phyloP scores from a whole-genome alignment of 2,329 filamentous ascomycete genomes.

The Tolypocladium ophioglossoides region DNA sequence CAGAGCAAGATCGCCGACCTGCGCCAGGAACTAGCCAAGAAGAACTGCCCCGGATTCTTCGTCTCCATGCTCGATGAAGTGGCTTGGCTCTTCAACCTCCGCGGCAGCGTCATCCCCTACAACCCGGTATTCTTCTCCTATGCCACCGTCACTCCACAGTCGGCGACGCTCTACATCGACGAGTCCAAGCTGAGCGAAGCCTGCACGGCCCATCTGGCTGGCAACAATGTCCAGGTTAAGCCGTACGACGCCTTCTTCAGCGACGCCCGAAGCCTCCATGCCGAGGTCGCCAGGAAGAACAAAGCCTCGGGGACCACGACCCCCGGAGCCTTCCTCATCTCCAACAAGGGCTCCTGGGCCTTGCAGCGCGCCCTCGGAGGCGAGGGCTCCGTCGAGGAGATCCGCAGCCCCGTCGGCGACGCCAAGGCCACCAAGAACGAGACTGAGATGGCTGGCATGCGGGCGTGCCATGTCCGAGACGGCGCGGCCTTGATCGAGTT shows the following conservation, averaged over 20 bases:
- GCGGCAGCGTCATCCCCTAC: conserved; percentile 91
- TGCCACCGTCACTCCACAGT: conserved; percentile 68
- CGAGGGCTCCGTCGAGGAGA: conserved; percentile 73
- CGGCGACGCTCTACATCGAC: conserved; percentile 77
- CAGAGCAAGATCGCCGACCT: conserved; percentile 75
- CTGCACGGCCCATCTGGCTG: conserved; percentile 57
- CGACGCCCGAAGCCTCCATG: conserved; percentile 55
- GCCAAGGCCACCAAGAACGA: conserved; percentile 93
- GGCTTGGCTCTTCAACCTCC: conserved; percentile 96
- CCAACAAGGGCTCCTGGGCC: conserved; percentile 88
- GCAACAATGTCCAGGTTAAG: conserved; percentile 61
- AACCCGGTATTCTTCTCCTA: conserved; percentile 99
- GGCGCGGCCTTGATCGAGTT: conserved; percentile 85
- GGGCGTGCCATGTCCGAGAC: conserved; percentile 85
- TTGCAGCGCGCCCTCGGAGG: conserved; percentile 78
- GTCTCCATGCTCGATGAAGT: conserved; percentile 94
- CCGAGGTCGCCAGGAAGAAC: conserved; percentile 26
- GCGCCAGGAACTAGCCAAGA: conserved; percentile 85
- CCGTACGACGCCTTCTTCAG: conserved; percentile 75
- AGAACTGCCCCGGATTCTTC: conserved; percentile 76
- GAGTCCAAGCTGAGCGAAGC: conserved; percentile 62
- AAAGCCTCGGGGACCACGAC: conserved; percentile 17
- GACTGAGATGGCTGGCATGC: conserved; percentile 83
- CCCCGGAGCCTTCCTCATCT: conserved; percentile 66
- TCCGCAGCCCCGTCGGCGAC: conserved; percentile 78